Conservation (phyloP, 768 basidiomycete genomes). For the Suillus lakei region DNA sequence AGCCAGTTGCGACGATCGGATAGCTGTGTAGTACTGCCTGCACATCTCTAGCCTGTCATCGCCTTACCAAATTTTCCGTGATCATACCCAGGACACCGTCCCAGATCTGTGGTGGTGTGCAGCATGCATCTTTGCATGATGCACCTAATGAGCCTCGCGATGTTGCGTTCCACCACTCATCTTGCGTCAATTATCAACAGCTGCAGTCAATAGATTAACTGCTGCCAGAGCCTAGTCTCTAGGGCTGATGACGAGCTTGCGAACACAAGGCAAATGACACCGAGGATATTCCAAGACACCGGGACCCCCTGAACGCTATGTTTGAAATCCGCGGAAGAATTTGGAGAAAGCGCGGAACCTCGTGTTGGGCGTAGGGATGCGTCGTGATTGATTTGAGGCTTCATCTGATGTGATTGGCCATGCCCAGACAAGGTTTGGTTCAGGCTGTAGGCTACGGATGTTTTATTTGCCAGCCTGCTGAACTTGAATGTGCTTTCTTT, state of each 20-base stretch:
- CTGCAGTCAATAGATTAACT: conserved; percentile 1
- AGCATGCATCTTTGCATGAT: conserved; percentile 8
- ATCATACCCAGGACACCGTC: not conserved
- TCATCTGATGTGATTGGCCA: conserved; percentile 10
- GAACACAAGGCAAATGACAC: not conserved
- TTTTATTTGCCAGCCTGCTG: conserved; percentile 4
- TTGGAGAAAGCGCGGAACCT: conserved; percentile 10
- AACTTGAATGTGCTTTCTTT: not conserved
- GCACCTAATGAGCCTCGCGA: conserved; percentile 1
- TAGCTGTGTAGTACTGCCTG: conserved; percentile 6
- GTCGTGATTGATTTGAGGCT: conserved; percentile 8
- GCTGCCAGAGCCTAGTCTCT: conserved; percentile 1
- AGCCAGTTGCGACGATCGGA: conserved; percentile 2
- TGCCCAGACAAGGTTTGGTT: conserved; percentile 7
- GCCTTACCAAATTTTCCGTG: not conserved
- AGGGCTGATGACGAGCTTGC: conserved; percentile 1
- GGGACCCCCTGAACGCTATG: conserved; percentile 5
- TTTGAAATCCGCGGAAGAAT: conserved; percentile 9
- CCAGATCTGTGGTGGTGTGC: not conserved
- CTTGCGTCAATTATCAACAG: not conserved
- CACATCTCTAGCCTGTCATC: conserved; percentile 4
- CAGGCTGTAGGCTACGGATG: not conserved
- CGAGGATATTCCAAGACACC: conserved; percentile 11
- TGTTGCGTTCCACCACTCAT: conserved; percentile 1
- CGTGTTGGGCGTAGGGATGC: conserved; percentile 10